phyloP scores from a whole-genome alignment of 1,284 basidiomycete genomes.

The Naganishia albida region DNA sequence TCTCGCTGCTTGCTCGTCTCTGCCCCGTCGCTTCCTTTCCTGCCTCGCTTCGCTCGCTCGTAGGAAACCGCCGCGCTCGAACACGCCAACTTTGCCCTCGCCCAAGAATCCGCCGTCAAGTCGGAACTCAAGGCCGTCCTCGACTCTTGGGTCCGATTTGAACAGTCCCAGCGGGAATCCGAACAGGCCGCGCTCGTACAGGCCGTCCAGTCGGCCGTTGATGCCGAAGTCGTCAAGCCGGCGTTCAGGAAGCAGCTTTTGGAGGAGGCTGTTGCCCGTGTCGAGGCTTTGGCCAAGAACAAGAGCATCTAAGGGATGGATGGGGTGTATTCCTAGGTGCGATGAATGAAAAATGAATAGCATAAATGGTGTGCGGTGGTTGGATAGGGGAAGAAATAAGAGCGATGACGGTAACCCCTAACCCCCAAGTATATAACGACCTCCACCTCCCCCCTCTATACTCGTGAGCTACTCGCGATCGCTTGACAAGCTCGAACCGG shows the following conservation, averaged over 20 bases:
- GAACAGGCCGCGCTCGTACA: constrained; percentile 91
- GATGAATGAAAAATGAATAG: constrained; percentile 20
- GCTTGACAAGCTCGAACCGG: too few species aligned
- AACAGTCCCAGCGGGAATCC: constrained; percentile 93
- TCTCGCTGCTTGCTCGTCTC: too few species aligned
- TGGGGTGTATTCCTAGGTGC: background rate
- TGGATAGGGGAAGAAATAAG: too few species aligned
- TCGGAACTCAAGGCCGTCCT: constrained; percentile 90
- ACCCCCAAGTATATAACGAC: too few species aligned
- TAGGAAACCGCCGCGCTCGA: constrained; percentile 92
- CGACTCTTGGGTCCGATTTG: constrained; percentile 97
- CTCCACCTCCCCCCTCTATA: too few species aligned
- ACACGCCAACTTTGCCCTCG: constrained; percentile 83
- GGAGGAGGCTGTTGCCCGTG: constrained; percentile 77
- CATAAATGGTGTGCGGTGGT: background rate
- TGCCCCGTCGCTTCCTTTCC: background rate
- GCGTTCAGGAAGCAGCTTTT: constrained; percentile 93
- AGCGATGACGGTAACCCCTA: too few species aligned
- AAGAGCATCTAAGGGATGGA: constrained; percentile 62
- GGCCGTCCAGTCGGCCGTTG: constrained; percentile 81
- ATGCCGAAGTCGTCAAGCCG: constrained; percentile 79
- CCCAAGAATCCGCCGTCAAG: constrained; percentile 84
- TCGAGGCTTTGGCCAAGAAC: constrained; percentile 67
- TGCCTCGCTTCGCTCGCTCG: background rate
- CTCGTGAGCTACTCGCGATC: too few species aligned